Evolutionary conservation across 176 grass and related monocot genomes (phyloP), one percentile per base, ranked within the genome.

Genomic region (Otatea glauca): DNA sequence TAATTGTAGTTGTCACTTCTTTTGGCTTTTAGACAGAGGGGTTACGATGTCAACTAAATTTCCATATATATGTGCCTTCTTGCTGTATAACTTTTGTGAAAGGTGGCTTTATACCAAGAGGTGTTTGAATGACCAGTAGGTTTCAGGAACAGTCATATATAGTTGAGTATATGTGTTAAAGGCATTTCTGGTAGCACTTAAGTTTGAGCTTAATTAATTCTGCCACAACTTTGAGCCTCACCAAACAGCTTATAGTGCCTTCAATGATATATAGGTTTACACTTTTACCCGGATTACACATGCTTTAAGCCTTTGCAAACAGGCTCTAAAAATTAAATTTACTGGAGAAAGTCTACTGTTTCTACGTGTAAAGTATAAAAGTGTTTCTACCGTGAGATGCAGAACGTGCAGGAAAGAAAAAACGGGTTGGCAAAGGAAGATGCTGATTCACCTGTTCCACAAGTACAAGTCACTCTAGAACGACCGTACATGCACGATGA

Each of bases 1-100:
- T 84, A 17, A 34, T 34, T 34, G n/a, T 62, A 38, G 24, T n/a
- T 66, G 37, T 45, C 38, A 63, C 37, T 48, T 81, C 29, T 75
- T 87, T 90, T 60, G 3, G n/a, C 53, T 50, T 48, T 61, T 81
- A 29, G 18, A 14, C 4, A 76, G 25, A 5, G 35, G 23, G 68
- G 15, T 18, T 53, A 4, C 18, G 16, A 53, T 53, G 16, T 53
- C 85, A 43, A 66, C 45, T 81, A 43, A 75, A 61, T 76, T 25
- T 5, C 9, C 25, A n/a, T n/a, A n/a, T n/a, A 68, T 9, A 15
- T 14, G 16, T 82, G 35, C 58, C 66, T 35, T 54, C 77, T 86
- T 1, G 2, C 21, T 82, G 16, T 8, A 24, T 71, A 59, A 6
- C 0, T 71, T 37, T 71, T 70, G 48, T 54, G 11, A 59, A 70